Percentiles rank a stretch among this genome's conserved stretches.
Conservation (phyloP, 768 basidiomycete genomes). For the Steccherinum ochraceum region DNA sequence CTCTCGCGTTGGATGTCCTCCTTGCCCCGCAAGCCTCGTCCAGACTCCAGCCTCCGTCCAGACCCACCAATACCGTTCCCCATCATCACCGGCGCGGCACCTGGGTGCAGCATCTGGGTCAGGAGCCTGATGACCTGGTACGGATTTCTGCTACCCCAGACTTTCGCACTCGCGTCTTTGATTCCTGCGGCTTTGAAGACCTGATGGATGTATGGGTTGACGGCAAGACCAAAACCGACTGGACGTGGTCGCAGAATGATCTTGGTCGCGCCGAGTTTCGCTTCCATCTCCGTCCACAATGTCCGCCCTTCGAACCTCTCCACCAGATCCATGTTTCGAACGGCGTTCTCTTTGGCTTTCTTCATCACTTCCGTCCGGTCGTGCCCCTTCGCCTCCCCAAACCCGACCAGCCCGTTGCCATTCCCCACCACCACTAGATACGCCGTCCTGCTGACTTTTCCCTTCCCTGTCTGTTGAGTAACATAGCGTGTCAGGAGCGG, state of each 20-base stretch:
- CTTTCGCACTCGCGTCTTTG: slow-evolving; percentile 91
- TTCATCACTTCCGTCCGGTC: slow-evolving; percentile 45
- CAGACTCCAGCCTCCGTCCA: slow-evolving; percentile 67
- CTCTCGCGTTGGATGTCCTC: slow-evolving; percentile 75
- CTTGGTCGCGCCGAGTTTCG: slow-evolving; percentile 79
- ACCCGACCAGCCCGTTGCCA: slow-evolving; percentile 76
- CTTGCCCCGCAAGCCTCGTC: slow-evolving; percentile 62
- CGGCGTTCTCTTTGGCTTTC: slow-evolving; percentile 62
- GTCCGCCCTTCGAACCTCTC: slow-evolving; percentile 93
- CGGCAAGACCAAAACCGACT: slow-evolving; percentile 87
- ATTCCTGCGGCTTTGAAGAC: slow-evolving; percentile 92
- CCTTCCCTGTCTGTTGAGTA: slow-evolving; percentile 90
- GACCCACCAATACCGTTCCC: slow-evolving; percentile 77
- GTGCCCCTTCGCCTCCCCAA: slow-evolving; percentile 73
- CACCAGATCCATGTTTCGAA: slow-evolving; percentile 88
- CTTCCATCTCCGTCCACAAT: slow-evolving; percentile 85
- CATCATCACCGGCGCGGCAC: slow-evolving; percentile 72
- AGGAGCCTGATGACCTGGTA: slow-evolving; percentile 83
- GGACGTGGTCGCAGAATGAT: slow-evolving; percentile 77
- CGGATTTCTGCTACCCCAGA: slow-evolving; percentile 88
- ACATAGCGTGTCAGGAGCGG: slow-evolving; percentile 48
- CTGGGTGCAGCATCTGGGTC: slow-evolving; percentile 79
- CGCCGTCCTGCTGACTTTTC: slow-evolving; percentile 66
- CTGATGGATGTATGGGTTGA: slow-evolving; percentile 84
- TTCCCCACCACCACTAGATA: slow-evolving; percentile 73